These are phyloP conservation scores for Pueraria montana DNA, from an alignment of 306 rosid species.

Conservation along the genomic window DNA sequence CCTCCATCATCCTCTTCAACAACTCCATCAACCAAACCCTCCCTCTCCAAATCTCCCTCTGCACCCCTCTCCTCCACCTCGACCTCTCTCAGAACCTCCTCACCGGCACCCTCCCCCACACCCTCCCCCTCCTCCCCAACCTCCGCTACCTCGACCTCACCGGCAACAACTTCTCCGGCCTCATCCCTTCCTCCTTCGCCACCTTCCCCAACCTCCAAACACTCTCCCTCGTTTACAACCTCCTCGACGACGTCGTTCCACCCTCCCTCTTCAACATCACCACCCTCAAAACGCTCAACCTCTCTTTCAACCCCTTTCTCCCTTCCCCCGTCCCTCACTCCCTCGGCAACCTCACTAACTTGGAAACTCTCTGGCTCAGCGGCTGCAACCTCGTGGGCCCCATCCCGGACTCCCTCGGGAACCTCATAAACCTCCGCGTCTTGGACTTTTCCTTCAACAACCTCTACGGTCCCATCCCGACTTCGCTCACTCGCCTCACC, in stretches of 20 bases:
- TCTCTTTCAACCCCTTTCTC: constrained; percentile 77
- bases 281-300: constrained; percentile 74
- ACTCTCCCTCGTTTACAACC: constrained; percentile 71
- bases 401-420: constrained; percentile 76
- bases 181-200: constrained; percentile 65
- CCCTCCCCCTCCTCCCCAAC: constrained; percentile 59
- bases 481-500: constrained; percentile 56
- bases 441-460: constrained; percentile 67
- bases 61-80: constrained; percentile 62
- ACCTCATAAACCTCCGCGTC: constrained; percentile 51
- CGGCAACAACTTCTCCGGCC: constrained; percentile 88
- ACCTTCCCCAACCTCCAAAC: constrained; percentile 72
- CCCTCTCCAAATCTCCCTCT: constrained; percentile 59
- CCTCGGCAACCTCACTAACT: constrained; percentile 72
- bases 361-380: constrained; percentile 76
- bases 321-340: constrained; percentile 77
- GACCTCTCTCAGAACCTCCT: constrained; percentile 89
- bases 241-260: constrained; percentile 65
- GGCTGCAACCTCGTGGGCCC: constrained; percentile 70
- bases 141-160: constrained; percentile 75
- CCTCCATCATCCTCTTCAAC: constrained; percentile 64
- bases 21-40: constrained; percentile 81
- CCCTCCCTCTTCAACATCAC: constrained; percentile 69
- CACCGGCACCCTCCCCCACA: constrained; percentile 72
- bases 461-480: constrained; percentile 71